Evolutionary conservation across 768 basidiomycete species (phyloP), one percentile per base, ranked within the genome.

Genomic region (Tricholoma matsutake): DNA sequence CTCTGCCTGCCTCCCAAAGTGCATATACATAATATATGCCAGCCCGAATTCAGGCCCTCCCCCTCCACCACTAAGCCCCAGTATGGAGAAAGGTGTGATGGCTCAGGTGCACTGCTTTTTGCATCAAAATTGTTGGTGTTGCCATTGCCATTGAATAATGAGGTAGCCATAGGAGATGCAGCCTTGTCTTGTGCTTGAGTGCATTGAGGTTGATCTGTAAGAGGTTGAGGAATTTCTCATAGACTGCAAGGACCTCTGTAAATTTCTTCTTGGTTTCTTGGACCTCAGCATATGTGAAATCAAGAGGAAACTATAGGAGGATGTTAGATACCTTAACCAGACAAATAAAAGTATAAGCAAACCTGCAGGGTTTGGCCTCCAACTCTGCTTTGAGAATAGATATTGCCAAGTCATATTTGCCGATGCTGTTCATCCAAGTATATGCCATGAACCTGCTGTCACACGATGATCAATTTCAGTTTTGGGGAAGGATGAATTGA

Each of bases 11-110:
- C 92, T 78, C 11, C 89, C 89, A 68, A 96, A 97, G 10, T 96
- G 83, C 89, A 98, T 96, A 71, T 96, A 94, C 81, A 93, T 89
- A 71, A 85, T 95, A 83, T 83, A 91, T 13, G 86, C 93, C 39
- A 93, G 79, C 7, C 88, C 86, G 69, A 85, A 92, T 66, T 92
- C 92, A 49, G 83, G 83, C 16, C 54, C 49, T n/a, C n/a, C n/a
- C n/a, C n/a, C n/a, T 16, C 41, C 39, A 37, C 43, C 52, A n/a
- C 41, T 37, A 11, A 32, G 43, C 32, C 39, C 56, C 3, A 16
- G 49, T 14, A 51, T 16, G 6, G 49, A 28, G 28, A 51, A 51
- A n/a, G 47, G 25, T 25, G 47, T 10, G 11, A 25, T 18, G 28
- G 49, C 25, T 28, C 6, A 4, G 18, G 49, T 29, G 45, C 22